Evolutionary conservation across 306 rosid species (phyloP), one percentile per base, ranked within the genome.

Genomic region (Gynostemma pentaphyllum): DNA sequence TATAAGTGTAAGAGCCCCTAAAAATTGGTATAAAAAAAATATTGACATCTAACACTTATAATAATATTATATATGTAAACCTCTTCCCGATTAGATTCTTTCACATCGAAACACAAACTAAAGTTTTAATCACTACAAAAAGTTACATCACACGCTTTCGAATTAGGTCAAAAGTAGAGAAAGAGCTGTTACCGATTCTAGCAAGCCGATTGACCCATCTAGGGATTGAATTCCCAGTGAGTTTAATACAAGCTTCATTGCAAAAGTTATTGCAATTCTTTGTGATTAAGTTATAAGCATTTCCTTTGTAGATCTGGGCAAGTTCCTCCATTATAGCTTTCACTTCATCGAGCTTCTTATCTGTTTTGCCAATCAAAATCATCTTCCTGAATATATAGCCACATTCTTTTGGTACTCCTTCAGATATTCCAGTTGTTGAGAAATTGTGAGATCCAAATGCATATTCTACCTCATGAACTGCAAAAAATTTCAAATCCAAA

Each of bases 371-470:
- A 12, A 88, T 75, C 69, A 83, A 66, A 70, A 91, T 72, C 5
- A 92, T 80, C 73, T 88, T 91, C 61, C 98, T 82, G 67, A 82
- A 91, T 21, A 72, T 70, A 71, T 85, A 91, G 1, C 98, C 98
- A 37, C 89, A 91, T 21, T 78, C 76, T 69, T 73, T 88, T 7
- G 98, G 96, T 15, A 85, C 89, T 11, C 89, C 96, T 79, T 91
- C 96, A 72, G 85, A 85, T 29, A 91, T 91, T 37, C 98, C 98
- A 1, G 96, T 83, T 19, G 95, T 78, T 1, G 87, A 50, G 27
- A 46, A 66, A 63, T 91, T 92, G 18, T 91, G 98, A 70, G 96
- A 92, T 28, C 98, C 98, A 52, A 85, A 87, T 2, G 97, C 97
- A 29, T 85, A 83, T 78, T 91, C 96, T 21, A 87, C 82, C 16